Percentiles rank a stretch among this genome's conserved stretches.
Conservation (phyloP, 2,329 filamentous ascomycete genomes). For the Kalmusia sp. region DNA sequence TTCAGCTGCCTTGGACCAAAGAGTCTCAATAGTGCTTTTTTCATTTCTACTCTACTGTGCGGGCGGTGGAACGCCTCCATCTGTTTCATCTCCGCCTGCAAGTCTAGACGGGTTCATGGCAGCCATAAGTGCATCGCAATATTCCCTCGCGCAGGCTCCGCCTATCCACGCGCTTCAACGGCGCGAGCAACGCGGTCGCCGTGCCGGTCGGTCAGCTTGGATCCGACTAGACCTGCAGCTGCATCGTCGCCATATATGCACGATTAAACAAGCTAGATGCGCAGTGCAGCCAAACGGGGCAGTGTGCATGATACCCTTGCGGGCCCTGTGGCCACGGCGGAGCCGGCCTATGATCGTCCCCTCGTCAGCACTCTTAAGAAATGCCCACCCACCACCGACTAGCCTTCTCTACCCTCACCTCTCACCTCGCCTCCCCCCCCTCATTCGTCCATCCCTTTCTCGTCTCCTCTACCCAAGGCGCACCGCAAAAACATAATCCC, state of each 20-base stretch:
- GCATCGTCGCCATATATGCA: conserved; percentile 45
- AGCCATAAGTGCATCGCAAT: conserved; percentile 43
- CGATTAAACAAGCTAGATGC: conserved; percentile 45
- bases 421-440: conserved; percentile 51
- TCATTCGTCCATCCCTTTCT: conserved; percentile 50
- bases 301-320: conserved; percentile 48
- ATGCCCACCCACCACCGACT: conserved; percentile 43
- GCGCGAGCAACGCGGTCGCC: conserved; percentile 37
- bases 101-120: conserved; percentile 26
- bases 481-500: conserved; percentile 43
- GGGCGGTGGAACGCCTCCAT: conserved; percentile 36
- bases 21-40: conserved; percentile 27
- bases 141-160: conserved; percentile 29
- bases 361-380: conserved; percentile 46
- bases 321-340: conserved; percentile 44
- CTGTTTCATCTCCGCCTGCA: conserved; percentile 44
- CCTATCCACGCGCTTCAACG: conserved; percentile 42
- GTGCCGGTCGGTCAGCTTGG: conserved; percentile 45
- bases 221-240: conserved; percentile 46
- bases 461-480: conserved; percentile 46
- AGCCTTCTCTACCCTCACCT: conserved; percentile 50
- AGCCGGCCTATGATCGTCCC: conserved; percentile 38
- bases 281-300: conserved; percentile 47
- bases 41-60: conserved; percentile 30
- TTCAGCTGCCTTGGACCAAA: conserved; percentile 39